These are phyloP conservation scores for Fraxinus paxiana DNA, from an alignment of 305 asterid genomes.

Conservation along the genomic window DNA sequence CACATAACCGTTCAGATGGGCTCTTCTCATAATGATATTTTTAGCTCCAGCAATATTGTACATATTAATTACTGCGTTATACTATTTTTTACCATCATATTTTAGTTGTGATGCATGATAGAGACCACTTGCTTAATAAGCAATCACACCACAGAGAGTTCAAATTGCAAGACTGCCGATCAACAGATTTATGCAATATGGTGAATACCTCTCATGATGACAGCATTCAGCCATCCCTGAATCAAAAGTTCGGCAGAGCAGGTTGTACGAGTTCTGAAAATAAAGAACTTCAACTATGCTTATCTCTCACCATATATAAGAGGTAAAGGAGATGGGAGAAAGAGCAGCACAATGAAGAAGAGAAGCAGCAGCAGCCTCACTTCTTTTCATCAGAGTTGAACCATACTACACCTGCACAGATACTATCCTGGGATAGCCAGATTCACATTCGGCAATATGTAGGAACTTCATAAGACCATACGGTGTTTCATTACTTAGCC, in stretches of 20 bases:
- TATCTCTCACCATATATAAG: not conserved
- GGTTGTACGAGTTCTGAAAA: conserved; percentile 71
- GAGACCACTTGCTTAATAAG: not conserved
- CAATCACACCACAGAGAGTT: not conserved
- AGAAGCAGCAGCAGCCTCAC: conserved; percentile 29
- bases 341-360: not conserved
- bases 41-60: not conserved
- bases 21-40: not conserved
- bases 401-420: conserved; percentile 70
- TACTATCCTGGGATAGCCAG: conserved; percentile 52
- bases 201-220: conserved; percentile 74
- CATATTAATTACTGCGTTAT: not conserved
- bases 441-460: conserved; percentile 44
- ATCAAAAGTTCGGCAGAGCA: conserved; percentile 81
- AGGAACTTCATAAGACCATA: conserved; percentile 86
- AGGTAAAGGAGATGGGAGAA: not conserved
- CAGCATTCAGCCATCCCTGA: conserved; percentile 88
- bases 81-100: not conserved
- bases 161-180: not conserved
- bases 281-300: conserved; percentile 8
- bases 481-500: conserved; percentile 89
- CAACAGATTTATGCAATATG: conserved; percentile 2
- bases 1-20: too few species aligned
- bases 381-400: conserved; percentile 25
- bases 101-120: not conserved